Evolutionary conservation across 2,329 filamentous ascomycete genomes (phyloP).

Genomic region (Aspergillus clavatus): DNA sequence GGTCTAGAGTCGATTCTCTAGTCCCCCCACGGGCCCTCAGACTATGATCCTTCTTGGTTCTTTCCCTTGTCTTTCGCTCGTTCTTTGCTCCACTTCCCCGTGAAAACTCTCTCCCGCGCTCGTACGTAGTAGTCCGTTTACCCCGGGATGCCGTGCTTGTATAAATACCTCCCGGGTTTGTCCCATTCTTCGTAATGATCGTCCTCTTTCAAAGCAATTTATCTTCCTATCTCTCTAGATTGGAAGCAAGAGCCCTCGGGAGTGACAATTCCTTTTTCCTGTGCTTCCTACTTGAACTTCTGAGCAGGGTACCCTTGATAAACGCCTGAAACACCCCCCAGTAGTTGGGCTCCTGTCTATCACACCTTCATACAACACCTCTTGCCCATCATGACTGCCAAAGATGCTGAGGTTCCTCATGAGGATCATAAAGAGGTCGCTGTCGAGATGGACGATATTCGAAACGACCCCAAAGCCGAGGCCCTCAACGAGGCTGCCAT

Average conservation of each 20-base stretch:
- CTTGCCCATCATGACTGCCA: slow-evolving; percentile 13
- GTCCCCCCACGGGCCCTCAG: no score
- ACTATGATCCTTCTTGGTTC: no score
- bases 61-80: background rate
- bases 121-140: background rate
- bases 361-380: no score
- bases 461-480: slow-evolving; percentile 19
- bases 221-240: no score
- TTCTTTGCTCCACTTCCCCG: background rate
- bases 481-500: slow-evolving; percentile 27
- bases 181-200: background rate
- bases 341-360: no score
- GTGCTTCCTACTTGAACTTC: background rate
- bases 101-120: background rate
- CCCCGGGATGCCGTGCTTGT: background rate
- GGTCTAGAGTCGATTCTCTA: no score
- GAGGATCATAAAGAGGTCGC: slow-evolving; percentile 23
- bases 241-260: no score
- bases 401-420: slow-evolving; percentile 24
- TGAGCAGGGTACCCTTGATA: no score
- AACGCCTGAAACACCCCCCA: no score
- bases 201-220: background rate
- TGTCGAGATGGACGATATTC: slow-evolving; percentile 25
- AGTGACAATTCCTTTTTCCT: background rate
- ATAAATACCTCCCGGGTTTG: background rate